Conservation (phyloP, 768 basidiomycete species). For the Trametes meyenii region DNA sequence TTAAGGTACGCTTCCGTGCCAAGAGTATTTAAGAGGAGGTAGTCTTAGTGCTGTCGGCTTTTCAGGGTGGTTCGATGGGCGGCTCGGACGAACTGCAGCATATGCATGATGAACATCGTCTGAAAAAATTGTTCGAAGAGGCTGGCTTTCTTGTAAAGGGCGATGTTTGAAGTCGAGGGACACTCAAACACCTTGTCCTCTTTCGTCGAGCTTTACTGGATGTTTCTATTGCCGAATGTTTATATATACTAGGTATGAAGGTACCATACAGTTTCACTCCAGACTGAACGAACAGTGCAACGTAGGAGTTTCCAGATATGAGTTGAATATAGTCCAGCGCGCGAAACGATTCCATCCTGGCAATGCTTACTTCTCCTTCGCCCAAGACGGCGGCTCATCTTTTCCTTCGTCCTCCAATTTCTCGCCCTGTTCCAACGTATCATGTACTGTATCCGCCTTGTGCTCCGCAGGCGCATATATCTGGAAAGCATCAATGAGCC, state of each 20-base stretch:
- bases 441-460: constrained; percentile 34
- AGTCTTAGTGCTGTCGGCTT: too few species aligned
- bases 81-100: constrained; percentile 63
- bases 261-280: too few species aligned
- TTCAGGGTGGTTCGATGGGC: constrained; percentile 35
- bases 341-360: background rate
- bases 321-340: too few species aligned
- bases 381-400: constrained; percentile 34
- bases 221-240: too few species aligned
- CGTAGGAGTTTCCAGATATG: too few species aligned
- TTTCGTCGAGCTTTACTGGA: background rate
- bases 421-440: constrained; percentile 31
- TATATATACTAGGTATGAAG: too few species aligned
- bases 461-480: constrained; percentile 35
- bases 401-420: constrained; percentile 34
- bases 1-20: constrained; percentile 46
- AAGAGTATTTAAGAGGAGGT: background rate
- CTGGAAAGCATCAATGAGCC: constrained; percentile 7
- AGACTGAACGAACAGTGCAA: too few species aligned
- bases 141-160: constrained; percentile 45
- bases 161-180: background rate
- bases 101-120: constrained; percentile 51
- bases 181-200: background rate
- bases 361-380: constrained; percentile 15
- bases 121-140: constrained; percentile 49